phyloP scores from a whole-genome alignment of 257 asterid genomes.

The Solanum habrochaites region DNA sequence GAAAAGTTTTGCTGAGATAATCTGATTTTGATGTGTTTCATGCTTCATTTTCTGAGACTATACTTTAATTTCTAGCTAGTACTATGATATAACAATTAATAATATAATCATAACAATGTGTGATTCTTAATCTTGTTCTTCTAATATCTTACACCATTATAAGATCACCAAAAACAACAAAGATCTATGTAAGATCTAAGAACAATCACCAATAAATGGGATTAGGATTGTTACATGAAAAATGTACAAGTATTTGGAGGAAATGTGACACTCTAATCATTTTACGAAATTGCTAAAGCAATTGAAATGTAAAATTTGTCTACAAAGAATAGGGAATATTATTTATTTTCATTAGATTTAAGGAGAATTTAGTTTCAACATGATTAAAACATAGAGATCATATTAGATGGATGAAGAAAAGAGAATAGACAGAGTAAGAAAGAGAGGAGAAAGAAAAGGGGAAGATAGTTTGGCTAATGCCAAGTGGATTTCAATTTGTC shows the following conservation, averaged over 20 bases:
- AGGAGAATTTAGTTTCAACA: neutral
- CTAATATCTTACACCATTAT: neutral
- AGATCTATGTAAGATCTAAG: neutral
- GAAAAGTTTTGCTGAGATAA: constrained; percentile 10
- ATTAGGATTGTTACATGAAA: neutral
- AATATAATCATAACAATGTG: neutral
- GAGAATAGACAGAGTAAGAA: neutral
- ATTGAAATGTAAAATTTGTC: neutral
- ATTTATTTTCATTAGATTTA: neutral
- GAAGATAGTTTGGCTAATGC: neutral
- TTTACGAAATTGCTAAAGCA: neutral
- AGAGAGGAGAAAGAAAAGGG: neutral
- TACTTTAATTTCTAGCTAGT: neutral
- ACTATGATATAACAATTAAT: neutral
- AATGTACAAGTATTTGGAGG: neutral
- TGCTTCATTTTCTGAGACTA: constrained; percentile 1
- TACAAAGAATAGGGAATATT: neutral
- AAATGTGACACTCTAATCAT: neutral
- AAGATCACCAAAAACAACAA: neutral
- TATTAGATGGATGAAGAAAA: neutral
- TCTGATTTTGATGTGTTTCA: constrained; percentile 3
- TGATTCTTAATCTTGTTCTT: neutral
- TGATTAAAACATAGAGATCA: neutral
- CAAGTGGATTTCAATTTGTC: neutral
- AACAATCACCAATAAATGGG: neutral